Conservation (phyloP, 805 yeast genomes). For the Kuraishia borneana region DNA sequence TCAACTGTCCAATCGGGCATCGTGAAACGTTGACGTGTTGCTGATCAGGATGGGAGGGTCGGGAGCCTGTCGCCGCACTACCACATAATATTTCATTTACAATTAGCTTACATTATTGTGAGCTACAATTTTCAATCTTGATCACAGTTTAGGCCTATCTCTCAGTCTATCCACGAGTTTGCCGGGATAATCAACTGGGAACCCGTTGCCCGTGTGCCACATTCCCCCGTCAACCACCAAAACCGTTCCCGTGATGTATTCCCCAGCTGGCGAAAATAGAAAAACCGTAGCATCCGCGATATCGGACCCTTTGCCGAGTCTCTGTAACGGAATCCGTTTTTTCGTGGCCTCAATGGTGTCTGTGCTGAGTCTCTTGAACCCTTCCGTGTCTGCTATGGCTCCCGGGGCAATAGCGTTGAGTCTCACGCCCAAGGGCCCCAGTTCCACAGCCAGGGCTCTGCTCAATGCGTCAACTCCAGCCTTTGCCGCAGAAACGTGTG, state of each 20-base stretch:
- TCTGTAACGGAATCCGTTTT: conserved; percentile 49
- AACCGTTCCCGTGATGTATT: conserved; percentile 66
- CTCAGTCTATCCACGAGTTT: no score
- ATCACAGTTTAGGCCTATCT: no score
- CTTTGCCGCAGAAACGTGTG: conserved; percentile 91
- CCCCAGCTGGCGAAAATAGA: conserved; percentile 74
- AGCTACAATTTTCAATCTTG: no score
- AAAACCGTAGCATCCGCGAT: conserved; percentile 83
- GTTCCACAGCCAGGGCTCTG: conserved; percentile 77
- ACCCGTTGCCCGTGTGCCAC: conserved; percentile 60
- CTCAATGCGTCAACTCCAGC: conserved; percentile 90
- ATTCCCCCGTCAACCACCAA: conserved; percentile 83
- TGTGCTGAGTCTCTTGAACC: conserved; percentile 52
- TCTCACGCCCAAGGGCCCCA: conserved; percentile 83
- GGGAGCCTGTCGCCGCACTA: no score
- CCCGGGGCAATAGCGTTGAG: conserved; percentile 90
- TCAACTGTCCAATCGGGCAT: conserved; percentile 77
- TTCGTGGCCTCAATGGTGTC: conserved; percentile 24
- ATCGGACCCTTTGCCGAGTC: conserved; percentile 62
- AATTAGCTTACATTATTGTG: no score
- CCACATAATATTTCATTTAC: no score
- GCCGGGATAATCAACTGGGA: not conserved
- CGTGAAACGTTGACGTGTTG: conserved; percentile 13
- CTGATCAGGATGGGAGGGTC: not conserved
- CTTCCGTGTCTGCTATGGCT: conserved; percentile 80